Base-by-base conservation (phyloP, 805 yeast genomes). In the Lipomyces kockii region DNA sequence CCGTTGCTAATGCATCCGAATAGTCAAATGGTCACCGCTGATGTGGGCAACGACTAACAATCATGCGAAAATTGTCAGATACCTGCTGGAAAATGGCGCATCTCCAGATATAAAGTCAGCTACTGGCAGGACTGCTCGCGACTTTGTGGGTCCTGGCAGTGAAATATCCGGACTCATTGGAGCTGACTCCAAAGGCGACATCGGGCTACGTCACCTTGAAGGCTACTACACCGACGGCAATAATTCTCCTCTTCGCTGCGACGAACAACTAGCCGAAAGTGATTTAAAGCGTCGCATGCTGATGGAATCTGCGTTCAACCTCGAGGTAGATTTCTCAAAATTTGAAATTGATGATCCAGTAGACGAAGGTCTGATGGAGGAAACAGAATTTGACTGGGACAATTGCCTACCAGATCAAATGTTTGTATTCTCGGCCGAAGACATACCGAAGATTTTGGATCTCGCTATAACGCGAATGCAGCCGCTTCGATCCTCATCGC, bases 31-130 rank as follows among this genome's bases (percentile, higher is more conserved):
- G 83, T 78, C 83, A 5, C 78, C 97, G 11, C 77, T 90, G 57
- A 91, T 90, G 95, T 91, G 97, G 97, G 93, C 96, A 0, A 86
- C 91, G 2, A 84, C 87, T 72, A 82, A 88, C 71, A 84, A 86
- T 63, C 85, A 86, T 63, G 77, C 84, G 66, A 82, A 83, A 12
- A 82, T 89, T 57, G 87, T 86, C 17, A 83, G 85, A 58, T 78
- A 83, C 64, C 78, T 91, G 66, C 77, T 92, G 63, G 85, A 85
- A 55, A 82, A 82, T 65, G 89, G 88, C 49, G 94, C 93, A 0
- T 89, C 88, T 67, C 86, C 87, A 0, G 81, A 83, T 53, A 78
- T 84, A 58, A 76, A 78, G 46, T 75, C 77, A 11, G 83, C 82
- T 66, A 81, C 83, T 62, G 83, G 83, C 9, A 70, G 78, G 7